A percentile compares a stretch with the other conserved stretches of the same genome.
Evolutionary conservation across 2,329 filamentous ascomycete genomes (phyloP).

Genomic region (Fusarium haematococcum): DNA sequence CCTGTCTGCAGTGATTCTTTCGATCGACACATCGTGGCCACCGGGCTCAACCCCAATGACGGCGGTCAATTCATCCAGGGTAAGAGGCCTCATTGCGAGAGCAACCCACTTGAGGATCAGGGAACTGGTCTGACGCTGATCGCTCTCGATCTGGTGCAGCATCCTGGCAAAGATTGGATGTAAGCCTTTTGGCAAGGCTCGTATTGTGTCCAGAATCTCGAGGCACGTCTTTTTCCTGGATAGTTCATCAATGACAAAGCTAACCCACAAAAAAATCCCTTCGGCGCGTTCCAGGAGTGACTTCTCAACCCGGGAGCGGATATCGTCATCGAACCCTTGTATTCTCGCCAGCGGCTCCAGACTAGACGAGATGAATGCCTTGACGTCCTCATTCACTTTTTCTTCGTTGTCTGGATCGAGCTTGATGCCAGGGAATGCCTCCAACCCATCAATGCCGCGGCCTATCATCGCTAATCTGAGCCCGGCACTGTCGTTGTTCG

Average conservation of each 20-base stretch:
- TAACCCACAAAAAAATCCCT: not conserved
- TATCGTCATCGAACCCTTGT: not conserved
- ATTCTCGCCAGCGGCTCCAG: not conserved
- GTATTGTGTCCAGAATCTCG: not conserved
- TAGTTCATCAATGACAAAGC: not conserved
- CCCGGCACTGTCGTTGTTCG: fast-evolving
- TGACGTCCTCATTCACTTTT: not conserved
- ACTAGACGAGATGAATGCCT: not conserved
- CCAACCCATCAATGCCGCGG: not conserved
- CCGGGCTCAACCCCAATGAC: not conserved
- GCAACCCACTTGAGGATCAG: not conserved
- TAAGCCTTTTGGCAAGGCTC: not conserved
- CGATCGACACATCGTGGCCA: not conserved
- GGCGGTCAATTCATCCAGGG: not conserved
- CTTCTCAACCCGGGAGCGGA: not conserved
- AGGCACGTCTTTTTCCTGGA: not conserved
- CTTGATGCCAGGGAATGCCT: not conserved
- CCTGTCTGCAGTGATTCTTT: not conserved
- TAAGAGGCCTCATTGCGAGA: not conserved
- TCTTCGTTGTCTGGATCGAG: not conserved
- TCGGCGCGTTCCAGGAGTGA: not conserved
- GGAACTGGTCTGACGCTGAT: not conserved
- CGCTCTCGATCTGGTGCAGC: not conserved
- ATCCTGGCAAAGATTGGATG: not conserved
- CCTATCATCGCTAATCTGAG: not conserved